phyloP scores from a whole-genome alignment of 768 basidiomycete genomes.

The Boletus reticulatus region DNA sequence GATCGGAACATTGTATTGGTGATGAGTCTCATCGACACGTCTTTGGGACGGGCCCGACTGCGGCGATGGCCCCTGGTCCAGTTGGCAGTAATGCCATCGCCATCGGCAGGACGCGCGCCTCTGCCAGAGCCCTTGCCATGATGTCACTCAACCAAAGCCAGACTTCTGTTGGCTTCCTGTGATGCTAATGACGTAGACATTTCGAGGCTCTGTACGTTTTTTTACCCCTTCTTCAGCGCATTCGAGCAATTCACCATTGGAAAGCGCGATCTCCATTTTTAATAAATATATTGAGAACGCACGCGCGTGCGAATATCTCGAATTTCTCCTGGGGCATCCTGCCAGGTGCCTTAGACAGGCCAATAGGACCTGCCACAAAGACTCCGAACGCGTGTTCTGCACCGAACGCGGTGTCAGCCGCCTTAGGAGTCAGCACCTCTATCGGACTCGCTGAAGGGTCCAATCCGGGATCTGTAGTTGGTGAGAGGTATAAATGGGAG shows the following conservation, averaged over 20 bases:
- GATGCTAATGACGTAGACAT: neutral
- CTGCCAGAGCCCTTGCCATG: neutral
- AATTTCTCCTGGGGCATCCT: too few relatives aligned
- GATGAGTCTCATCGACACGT: neutral
- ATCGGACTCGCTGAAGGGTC: neutral
- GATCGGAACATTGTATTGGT: neutral
- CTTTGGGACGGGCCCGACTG: neutral
- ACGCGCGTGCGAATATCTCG: neutral
- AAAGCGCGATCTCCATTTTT: too few relatives aligned
- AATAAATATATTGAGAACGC: neutral
- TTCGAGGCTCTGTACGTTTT: neutral
- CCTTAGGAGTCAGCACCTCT: neutral
- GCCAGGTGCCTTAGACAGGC: too few relatives aligned
- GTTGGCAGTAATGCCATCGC: neutral
- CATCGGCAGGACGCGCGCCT: neutral
- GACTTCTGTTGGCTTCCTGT: neutral
- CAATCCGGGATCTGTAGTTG: neutral
- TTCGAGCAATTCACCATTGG: neutral
- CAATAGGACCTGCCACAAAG: neutral
- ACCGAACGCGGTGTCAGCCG: too few relatives aligned
- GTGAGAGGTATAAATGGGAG: slow-evolving; percentile 3
- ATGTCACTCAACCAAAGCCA: neutral
- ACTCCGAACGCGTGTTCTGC: neutral
- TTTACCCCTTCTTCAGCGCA: too few relatives aligned
- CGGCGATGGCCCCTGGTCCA: neutral